These are phyloP conservation scores for Letharia columbiana DNA, from an alignment of 495 filamentous ascomycete genomes.

Conservation along the genomic window DNA sequence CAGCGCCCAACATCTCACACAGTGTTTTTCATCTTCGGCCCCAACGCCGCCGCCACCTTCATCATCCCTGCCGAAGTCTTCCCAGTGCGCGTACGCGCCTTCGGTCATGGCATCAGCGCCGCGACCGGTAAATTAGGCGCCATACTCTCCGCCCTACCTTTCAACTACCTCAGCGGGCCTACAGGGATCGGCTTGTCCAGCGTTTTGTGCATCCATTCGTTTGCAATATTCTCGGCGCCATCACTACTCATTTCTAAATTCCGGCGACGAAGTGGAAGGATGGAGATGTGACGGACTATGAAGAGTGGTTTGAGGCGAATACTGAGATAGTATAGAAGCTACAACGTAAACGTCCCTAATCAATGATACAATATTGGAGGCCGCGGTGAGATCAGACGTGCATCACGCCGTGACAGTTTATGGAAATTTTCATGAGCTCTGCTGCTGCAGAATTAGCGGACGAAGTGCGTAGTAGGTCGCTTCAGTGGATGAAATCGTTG, in stretches of 20 bases:
- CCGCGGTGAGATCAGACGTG: too few species aligned
- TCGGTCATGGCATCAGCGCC: slow-evolving; percentile 27
- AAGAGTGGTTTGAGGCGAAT: slow-evolving; percentile 21
- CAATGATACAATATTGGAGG: too few species aligned
- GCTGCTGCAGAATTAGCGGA: too few species aligned
- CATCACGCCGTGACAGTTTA: too few species aligned
- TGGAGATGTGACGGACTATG: slow-evolving; percentile 29
- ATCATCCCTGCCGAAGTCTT: slow-evolving; percentile 29
- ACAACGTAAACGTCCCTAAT: too few species aligned
- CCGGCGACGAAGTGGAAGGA: slow-evolving; percentile 27
- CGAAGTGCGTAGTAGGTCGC: too few species aligned
- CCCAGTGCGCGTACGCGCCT: slow-evolving; percentile 28
- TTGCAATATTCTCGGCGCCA: slow-evolving; percentile 25
- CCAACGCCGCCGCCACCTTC: slow-evolving; percentile 30
- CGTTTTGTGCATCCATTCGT: slow-evolving; percentile 29
- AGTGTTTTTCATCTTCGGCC: slow-evolving; percentile 29
- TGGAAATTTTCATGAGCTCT: too few species aligned
- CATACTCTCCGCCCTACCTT: slow-evolving; percentile 28
- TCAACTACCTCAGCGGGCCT: slow-evolving; percentile 24
- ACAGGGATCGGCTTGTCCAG: slow-evolving; percentile 25
- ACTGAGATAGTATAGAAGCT: neutral
- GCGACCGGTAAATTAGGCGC: slow-evolving; percentile 28
- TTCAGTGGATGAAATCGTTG: too few species aligned
- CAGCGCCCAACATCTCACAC: neutral
- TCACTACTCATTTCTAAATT: slow-evolving; percentile 25